Percentiles rank a stretch among this genome's conserved stretches.
Evolutionary conservation across 2,329 filamentous ascomycete genomes (phyloP).

Genomic region (Scedosporium dehoogii): DNA sequence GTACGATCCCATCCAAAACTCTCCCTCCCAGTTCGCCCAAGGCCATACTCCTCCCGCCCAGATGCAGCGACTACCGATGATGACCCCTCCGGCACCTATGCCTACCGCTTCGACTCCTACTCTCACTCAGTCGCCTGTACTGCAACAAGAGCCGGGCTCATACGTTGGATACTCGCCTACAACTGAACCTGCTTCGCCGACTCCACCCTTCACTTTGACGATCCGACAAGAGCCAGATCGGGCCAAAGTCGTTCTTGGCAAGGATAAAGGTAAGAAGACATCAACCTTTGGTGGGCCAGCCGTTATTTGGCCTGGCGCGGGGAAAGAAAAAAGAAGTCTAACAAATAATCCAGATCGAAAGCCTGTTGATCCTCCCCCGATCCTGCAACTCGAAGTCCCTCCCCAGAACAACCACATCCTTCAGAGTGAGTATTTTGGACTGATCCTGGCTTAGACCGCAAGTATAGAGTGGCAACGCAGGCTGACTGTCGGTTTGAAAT

Average conservation of each 20-base stretch:
- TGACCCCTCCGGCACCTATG: slow-evolving; percentile 5
- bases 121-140: slow-evolving; percentile 1
- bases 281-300: neutral
- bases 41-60: slow-evolving; percentile 4
- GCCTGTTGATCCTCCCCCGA: slow-evolving; percentile 79
- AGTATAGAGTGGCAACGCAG: too few species aligned
- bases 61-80: slow-evolving; percentile 5
- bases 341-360: slow-evolving; percentile 54
- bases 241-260: slow-evolving; percentile 59
- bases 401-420: slow-evolving; percentile 31
- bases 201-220: slow-evolving; percentile 23
- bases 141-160: slow-evolving; percentile 2
- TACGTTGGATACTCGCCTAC: slow-evolving; percentile 3
- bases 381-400: slow-evolving; percentile 54
- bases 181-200: slow-evolving; percentile 2
- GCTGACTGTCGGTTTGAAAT: neutral
- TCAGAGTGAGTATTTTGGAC: slow-evolving; percentile 7
- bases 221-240: slow-evolving; percentile 59
- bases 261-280: slow-evolving; percentile 56
- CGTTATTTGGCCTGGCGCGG: neutral
- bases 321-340: neutral
- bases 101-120: slow-evolving; percentile 1
- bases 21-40: slow-evolving; percentile 3
- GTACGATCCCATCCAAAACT: slow-evolving; percentile 4
- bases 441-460: neutral